phyloP scores from a whole-genome alignment of 495 filamentous ascomycete genomes.

The Penicillium paxilli region DNA sequence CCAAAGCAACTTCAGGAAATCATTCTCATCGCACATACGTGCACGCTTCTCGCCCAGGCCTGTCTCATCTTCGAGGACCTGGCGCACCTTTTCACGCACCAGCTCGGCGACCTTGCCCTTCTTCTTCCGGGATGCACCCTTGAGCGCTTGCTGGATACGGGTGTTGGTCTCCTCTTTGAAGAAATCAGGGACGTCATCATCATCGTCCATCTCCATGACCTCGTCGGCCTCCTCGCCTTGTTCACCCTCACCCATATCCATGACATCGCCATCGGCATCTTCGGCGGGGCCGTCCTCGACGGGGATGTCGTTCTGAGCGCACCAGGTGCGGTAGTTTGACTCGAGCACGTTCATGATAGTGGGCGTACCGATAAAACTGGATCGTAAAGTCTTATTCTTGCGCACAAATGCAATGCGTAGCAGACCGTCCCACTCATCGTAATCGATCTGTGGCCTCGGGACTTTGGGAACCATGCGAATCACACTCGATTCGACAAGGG shows the following conservation, averaged over 20 bases:
- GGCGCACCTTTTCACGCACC: constrained; percentile 78
- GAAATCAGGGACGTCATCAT: constrained; percentile 69
- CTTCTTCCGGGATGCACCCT: constrained; percentile 56
- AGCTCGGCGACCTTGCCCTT: constrained; percentile 75
- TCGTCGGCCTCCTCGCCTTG: constrained; percentile 43
- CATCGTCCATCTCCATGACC: constrained; percentile 57
- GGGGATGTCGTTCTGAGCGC: constrained; percentile 75
- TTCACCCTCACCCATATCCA: constrained; percentile 48
- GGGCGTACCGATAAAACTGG: constrained; percentile 71
- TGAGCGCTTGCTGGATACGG: constrained; percentile 39
- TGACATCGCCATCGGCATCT: constrained; percentile 36
- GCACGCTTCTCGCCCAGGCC: constrained; percentile 77
- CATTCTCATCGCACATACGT: constrained; percentile 84
- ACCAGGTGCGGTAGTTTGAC: constrained; percentile 85
- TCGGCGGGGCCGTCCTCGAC: constrained; percentile 69
- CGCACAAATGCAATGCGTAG: constrained; percentile 80
- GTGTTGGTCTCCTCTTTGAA: constrained; percentile 66
- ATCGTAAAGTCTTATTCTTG: constrained; percentile 75
- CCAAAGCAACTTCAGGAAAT: constrained; percentile 76
- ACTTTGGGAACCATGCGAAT: constrained; percentile 74
- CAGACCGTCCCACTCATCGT: constrained; percentile 93
- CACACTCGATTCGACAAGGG: constrained; percentile 85
- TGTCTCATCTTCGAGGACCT: constrained; percentile 75
- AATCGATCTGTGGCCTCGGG: constrained; percentile 81
- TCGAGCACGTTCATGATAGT: constrained; percentile 81